Percentiles rank a stretch among this genome's conserved stretches.
These are phyloP conservation scores for Mycosphaerella arachidis DNA, from an alignment of 2,329 filamentous ascomycete species.

Conservation along the genomic window DNA sequence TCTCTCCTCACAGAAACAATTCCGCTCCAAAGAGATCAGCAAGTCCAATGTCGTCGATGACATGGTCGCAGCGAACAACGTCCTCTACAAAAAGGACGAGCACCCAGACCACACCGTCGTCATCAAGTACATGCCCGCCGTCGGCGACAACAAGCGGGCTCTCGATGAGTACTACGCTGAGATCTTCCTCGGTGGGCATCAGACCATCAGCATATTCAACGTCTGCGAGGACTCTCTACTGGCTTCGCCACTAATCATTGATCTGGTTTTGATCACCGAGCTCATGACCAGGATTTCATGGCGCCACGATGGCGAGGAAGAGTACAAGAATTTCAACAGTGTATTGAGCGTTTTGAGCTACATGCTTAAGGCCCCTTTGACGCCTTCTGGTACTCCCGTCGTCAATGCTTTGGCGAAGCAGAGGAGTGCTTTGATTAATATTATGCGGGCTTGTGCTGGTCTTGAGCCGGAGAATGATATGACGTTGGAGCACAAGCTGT, in stretches of 20 bases:
- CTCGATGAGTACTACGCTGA: slow-evolving; percentile 99
- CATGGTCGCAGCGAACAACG: slow-evolving; percentile 93
- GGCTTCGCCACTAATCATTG: slow-evolving; percentile 94
- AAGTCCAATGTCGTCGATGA: slow-evolving; percentile 99
- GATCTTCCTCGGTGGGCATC: slow-evolving; percentile 97
- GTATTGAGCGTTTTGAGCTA: slow-evolving; percentile 96
- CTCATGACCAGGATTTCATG: slow-evolving; percentile 98
- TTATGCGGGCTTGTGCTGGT: slow-evolving; percentile 96
- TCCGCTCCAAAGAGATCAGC: slow-evolving; percentile 99
- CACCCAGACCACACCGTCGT: slow-evolving; percentile 98
- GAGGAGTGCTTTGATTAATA: slow-evolving; percentile 89
- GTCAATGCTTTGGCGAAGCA: slow-evolving; percentile 96
- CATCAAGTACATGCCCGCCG: slow-evolving; percentile 99
- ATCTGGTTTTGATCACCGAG: slow-evolving; percentile 86
- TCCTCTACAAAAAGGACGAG: slow-evolving; percentile 87
- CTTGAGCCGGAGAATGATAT: slow-evolving; percentile 97
- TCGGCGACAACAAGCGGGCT: slow-evolving; percentile 98
- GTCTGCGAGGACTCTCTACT: slow-evolving; percentile 98
- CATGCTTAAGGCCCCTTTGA: slow-evolving; percentile 95
- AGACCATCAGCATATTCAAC: slow-evolving; percentile 98
- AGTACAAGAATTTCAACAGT: slow-evolving; percentile 92
- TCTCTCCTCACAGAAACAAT: slow-evolving; percentile 93
- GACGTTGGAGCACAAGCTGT: slow-evolving; percentile 98
- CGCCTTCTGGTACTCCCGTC: slow-evolving; percentile 89
- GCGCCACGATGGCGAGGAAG: slow-evolving; percentile 58